Conservation (phyloP, 2,329 filamentous ascomycete species). For the Penicillium sclerotigenum region DNA sequence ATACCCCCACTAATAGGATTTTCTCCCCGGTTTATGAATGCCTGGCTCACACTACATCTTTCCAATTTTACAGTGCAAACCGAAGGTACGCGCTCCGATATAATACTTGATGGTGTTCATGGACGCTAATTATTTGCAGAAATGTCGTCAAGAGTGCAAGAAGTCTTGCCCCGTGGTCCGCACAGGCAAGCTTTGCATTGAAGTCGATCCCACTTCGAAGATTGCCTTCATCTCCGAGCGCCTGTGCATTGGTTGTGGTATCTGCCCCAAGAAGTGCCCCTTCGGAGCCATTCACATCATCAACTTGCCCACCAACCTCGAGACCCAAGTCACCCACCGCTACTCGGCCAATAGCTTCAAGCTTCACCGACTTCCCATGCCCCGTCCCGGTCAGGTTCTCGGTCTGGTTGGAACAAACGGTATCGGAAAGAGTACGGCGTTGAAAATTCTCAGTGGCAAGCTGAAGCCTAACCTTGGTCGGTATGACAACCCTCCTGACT, state of each 20-base stretch:
- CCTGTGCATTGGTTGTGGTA: slow-evolving; percentile 97
- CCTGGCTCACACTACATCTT: slow-evolving; percentile 41
- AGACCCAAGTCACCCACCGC: slow-evolving; percentile 95
- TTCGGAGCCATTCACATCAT: slow-evolving; percentile 99
- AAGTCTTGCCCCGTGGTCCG: slow-evolving; percentile 97
- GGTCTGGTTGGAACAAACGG: slow-evolving; percentile 98
- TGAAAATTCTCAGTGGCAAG: slow-evolving; percentile 98
- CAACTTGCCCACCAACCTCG: slow-evolving; percentile 98
- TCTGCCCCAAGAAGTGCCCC: slow-evolving; percentile 98
- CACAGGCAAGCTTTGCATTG: slow-evolving; percentile 95
- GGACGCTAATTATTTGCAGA: slow-evolving; percentile 53
- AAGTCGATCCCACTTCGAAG: slow-evolving; percentile 82
- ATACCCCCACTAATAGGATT: slow-evolving; percentile 35
- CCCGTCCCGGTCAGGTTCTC: slow-evolving; percentile 88
- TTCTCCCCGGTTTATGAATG: slow-evolving; percentile 28
- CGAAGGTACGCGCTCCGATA: slow-evolving; percentile 59
- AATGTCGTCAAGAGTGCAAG: slow-evolving; percentile 99
- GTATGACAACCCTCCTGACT: slow-evolving; percentile 95
- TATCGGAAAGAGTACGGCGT: slow-evolving; percentile 99
- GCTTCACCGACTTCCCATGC: slow-evolving; percentile 93
- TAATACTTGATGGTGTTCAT: background rate
- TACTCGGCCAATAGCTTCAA: slow-evolving; percentile 99
- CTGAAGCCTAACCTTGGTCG: slow-evolving; percentile 95
- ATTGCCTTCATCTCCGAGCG: slow-evolving; percentile 98
- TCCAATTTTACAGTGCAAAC: slow-evolving; percentile 67